Evolutionary conservation across 1,284 basidiomycete species (phyloP).

Genomic region (Coniferiporia weirii): DNA sequence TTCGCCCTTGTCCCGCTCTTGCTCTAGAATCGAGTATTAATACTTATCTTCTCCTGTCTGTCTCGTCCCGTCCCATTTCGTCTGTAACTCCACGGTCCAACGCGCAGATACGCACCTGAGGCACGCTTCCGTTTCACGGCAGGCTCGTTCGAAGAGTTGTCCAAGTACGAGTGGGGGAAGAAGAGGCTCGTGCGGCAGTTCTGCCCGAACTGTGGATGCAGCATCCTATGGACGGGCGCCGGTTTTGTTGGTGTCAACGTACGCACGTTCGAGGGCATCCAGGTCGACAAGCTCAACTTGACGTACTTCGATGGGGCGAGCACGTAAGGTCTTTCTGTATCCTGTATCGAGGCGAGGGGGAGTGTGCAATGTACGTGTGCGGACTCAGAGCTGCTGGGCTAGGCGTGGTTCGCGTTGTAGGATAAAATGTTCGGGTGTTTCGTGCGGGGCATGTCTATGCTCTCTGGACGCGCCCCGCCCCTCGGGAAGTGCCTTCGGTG

Average conservation of each 20-base stretch:
- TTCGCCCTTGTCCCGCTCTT: not conserved
- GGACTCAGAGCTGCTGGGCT: no score
- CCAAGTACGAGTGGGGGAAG: not conserved
- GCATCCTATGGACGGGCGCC: not conserved
- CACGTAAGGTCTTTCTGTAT: no score
- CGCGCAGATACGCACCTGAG: not conserved
- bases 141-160: not conserved
- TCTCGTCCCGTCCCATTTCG: no score
- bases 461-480: no score
- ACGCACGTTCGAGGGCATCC: constrained; percentile 9
- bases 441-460: no score
- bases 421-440: no score
- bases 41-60: not conserved
- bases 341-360: no score
- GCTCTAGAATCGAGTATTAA: not conserved
- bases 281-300: not conserved
- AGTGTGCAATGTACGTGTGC: no score
- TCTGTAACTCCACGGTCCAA: no score
- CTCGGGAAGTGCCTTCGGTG: no score
- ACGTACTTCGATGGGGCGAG: not conserved
- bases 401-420: no score
- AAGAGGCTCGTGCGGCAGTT: not conserved
- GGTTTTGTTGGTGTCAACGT: constrained; percentile 2
- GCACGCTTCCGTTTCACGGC: not conserved
- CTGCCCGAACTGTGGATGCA: constrained; percentile 5